Evolutionary conservation across 1,284 basidiomycete genomes (phyloP), one percentile per base, ranked within the genome.

Genomic region (Sanguinoderma infundibulare): DNA sequence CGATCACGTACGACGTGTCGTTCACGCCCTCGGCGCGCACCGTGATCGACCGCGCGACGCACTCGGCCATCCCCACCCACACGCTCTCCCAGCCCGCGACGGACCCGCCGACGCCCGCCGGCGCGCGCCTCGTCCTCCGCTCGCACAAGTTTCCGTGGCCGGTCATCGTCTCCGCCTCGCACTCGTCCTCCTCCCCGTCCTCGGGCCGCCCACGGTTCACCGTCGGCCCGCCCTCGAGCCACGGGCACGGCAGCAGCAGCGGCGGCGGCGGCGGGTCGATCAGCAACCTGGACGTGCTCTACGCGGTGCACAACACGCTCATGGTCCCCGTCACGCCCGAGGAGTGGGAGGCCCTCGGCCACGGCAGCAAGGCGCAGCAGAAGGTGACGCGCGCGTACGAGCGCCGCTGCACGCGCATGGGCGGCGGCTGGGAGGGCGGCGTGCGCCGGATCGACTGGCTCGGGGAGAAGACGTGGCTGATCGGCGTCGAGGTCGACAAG

Each of bases 371-470:
- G 2, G 78, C 78, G 28, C 84, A 86, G 70, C 77, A 80, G 57
- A 82, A 81, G 68, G 80, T 87, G 28, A 81, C 86, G 15, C 78
- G 79, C 38, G 87, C 87, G 51, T 90, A 89, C 69, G 84, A 89
- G 71, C 79, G 78, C 63, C 77, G 88, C 40, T 90, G 89, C 64
- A 75, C 78, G 55, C 79, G 78, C 65, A 80, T 83, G 76, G 87
- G 86, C 39, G 86, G 84, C 14, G 87, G 86, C 17, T 88, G 87
- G 87, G 86, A 88, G 52, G 79, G 80, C 32, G 89, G 89, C 35
- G 85, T 90, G 32, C 79, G 85, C 53, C 75, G 88, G 47, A 73
- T 89, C 20, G 88, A 90, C 73, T 90, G 85, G 81, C 77, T 90
- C 40, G 84, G 84, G 32, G 80, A 82, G 36, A 88, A 87, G 69